Evolutionary conservation across 257 asterid species (phyloP), one percentile per base, ranked within the genome.

Genomic region (Plantago ovata): DNA sequence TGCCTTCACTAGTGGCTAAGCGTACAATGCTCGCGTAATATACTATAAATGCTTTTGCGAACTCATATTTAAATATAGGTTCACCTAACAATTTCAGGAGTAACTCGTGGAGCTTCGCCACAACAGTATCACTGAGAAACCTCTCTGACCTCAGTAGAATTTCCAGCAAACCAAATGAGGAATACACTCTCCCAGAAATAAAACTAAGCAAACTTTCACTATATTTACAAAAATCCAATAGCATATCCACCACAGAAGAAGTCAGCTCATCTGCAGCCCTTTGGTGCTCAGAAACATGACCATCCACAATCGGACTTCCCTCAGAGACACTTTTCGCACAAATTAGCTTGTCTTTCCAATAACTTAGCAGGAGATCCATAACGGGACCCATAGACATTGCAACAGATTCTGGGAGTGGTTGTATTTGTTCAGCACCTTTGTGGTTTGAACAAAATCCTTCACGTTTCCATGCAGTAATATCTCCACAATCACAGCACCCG

Each of bases 401-500:
- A 56, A 77, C 55, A 47, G 76, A 74, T 63, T 74, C 73, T 4
- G 92, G 81, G 74, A 93, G 97, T 54, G 91, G 99, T 67, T 84
- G 79, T 72, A 93, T 78, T 80, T 86, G 86, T 71, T 89, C 97
- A 0, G 82, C 79, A 12, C 99, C 99, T 78, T 80, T 89, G 73
- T 93, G 99, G 76, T 79, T 79, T 3, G 84, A 86, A 81, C 99
- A 93, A 79, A 93, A 93, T 54, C 99, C 99, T 65, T 82, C 91
- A 2, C 87, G 94, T 72, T 89, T 89, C 99, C 99, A 93, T 24
- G 99, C 99, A 20, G 97, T 86, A 58, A 78, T 59, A 86, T 93
- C 99, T 65, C 99, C 99, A 80, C 99, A 93, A 65, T 93, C 99
- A 73, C 99, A 93, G 79, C 99, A 93, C 62, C 99, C 99, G 11